Base-by-base conservation (phyloP, 108 stramenopile genomes). In the Stephanodiscus minutulus region DNA sequence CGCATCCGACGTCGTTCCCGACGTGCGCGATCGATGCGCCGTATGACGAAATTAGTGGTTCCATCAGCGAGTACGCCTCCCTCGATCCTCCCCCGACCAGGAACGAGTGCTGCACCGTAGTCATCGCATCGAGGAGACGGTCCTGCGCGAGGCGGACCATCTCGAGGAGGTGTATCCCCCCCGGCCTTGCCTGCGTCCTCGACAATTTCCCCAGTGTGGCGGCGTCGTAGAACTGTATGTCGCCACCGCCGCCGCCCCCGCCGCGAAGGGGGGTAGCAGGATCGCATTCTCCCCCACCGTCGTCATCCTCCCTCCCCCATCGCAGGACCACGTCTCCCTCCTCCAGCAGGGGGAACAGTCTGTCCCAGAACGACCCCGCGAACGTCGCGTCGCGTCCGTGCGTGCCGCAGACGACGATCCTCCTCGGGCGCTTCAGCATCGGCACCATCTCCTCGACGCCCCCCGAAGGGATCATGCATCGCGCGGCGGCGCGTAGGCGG, bases 41-140 rank as follows among this genome's bases (percentile, higher is more conserved):
- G 53, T 81, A 83, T 56, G 86, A 88, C 24, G 72, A 63, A 13
- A 95, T 49, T 64, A 92, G 92, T 27, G 89, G 88, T 52, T 84
- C 68, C 0, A 97, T 31, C 39, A 81, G 43, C 41, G 86, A 84
- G 62, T 82, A 97, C 7, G 91, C 94, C 50, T 77, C 87, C 61
- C 61, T 67, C 5, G 93, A 85, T 48, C 96, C 94, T 35, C 96
- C 96, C 27, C 96, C 96, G 21, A 91, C 90, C 86, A 94, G 91
- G 21, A 93, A 84, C 91, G 64, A 84, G 92, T 70, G 73, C 83
- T 20, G 81, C 84, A 54, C 39, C 74, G 61, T 59, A 73, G 54
- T 6, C 10, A 8, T 11, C 21, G 47, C 73, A 53, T 82, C 60
- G 64, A 81, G 54, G 39, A 62, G 61, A 39, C 74, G 74, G 44